Evolutionary conservation across 805 yeast species (phyloP).

Genomic region (Schwanniomyces occidentalis): DNA sequence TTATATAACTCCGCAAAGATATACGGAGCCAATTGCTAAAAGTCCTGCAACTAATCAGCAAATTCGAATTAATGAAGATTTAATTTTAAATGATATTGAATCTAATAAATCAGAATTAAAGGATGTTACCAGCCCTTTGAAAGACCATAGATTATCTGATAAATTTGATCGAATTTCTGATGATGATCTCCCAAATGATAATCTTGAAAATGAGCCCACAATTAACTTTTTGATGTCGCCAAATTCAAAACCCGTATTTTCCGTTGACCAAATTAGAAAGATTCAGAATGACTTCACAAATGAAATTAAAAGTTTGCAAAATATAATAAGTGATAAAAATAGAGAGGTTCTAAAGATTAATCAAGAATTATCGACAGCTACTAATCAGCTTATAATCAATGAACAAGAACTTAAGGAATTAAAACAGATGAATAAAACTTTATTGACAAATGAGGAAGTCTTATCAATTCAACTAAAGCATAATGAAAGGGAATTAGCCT

Average conservation of each 20-base stretch:
- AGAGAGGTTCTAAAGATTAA: constrained; percentile 18
- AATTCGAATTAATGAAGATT: constrained; percentile 19
- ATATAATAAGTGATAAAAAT: constrained; percentile 13
- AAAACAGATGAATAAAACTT: constrained; percentile 12
- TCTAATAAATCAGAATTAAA: constrained; percentile 12
- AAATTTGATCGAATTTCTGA: constrained; percentile 10
- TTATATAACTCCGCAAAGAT: constrained; percentile 29
- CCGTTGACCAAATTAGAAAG: constrained; percentile 24
- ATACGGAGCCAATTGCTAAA: constrained; percentile 30
- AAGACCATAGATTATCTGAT: constrained; percentile 8
- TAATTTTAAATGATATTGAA: constrained; percentile 13
- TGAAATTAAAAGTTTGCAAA: constrained; percentile 17
- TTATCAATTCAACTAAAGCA: constrained; percentile 24
- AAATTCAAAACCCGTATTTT: constrained; percentile 33
- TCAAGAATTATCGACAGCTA: constrained; percentile 15
- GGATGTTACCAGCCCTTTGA: constrained; percentile 28
- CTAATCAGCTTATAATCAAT: constrained; percentile 10
- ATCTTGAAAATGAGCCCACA: constrained; percentile 27
- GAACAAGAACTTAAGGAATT: constrained; percentile 19
- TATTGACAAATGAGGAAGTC: constrained; percentile 20
- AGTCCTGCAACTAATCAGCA: constrained; percentile 29
- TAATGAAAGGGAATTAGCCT: constrained; percentile 27
- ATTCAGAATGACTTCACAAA: constrained; percentile 22
- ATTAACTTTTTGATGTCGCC: constrained; percentile 31
- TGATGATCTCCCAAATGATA: constrained; percentile 6